Evolutionary conservation across 176 grass and related monocot genomes (phyloP).

Genomic region (Bonia amplexicaulis): DNA sequence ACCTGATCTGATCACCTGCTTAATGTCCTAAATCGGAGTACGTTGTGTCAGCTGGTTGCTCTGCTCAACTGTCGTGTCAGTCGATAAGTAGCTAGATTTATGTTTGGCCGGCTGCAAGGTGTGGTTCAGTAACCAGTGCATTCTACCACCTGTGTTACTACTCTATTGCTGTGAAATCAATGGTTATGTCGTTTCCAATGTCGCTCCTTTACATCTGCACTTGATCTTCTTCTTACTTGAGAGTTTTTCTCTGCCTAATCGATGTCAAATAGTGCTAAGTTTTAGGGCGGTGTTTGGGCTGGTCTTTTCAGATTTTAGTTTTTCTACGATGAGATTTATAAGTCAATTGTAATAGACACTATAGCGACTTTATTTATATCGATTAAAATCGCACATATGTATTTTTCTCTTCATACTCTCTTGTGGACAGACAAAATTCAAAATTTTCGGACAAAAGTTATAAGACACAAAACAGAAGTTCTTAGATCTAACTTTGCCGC

Average conservation of each 20-base stretch:
- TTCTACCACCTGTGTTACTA: conserved; percentile 36
- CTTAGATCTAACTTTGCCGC: too few species aligned
- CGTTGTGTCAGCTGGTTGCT: conserved; percentile 27
- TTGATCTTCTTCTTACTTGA: neutral
- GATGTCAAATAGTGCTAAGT: neutral
- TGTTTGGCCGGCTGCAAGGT: conserved; percentile 26
- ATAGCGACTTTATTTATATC: too few species aligned
- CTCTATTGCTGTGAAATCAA: conserved; percentile 31
- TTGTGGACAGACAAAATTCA: too few species aligned
- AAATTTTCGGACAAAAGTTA: too few species aligned
- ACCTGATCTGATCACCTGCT: conserved; percentile 21
- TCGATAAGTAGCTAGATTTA: conserved; percentile 12
- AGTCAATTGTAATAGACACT: too few species aligned
- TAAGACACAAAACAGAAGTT: too few species aligned
- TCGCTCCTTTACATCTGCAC: neutral
- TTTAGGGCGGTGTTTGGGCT: neutral
- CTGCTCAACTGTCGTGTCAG: conserved; percentile 16
- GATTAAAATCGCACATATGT: too few species aligned
- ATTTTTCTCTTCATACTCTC: too few species aligned
- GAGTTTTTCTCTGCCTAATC: neutral
- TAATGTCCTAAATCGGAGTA: conserved; percentile 33
- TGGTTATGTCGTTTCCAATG: conserved; percentile 13
- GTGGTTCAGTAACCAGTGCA: conserved; percentile 18
- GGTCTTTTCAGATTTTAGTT: too few species aligned
- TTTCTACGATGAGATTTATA: too few species aligned